Conservation (phyloP, 1,284 basidiomycete species). For the Kalmanozyma brasiliensis region DNA sequence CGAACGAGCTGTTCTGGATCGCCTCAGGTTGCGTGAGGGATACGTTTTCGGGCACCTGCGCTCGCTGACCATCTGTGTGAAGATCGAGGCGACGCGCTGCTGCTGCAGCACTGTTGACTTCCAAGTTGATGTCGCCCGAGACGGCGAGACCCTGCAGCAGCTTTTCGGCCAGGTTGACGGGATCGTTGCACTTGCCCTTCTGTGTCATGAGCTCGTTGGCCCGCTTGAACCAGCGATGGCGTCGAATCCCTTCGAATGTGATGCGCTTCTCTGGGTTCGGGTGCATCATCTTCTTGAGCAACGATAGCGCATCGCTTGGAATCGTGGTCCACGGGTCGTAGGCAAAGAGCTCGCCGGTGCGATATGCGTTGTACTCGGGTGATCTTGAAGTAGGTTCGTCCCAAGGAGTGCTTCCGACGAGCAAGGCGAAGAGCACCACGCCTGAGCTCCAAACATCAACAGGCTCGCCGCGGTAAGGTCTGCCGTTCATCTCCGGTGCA, state of each 20-base stretch:
- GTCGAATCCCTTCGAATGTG: conserved; percentile 59
- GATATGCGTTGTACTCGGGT: conserved; percentile 81
- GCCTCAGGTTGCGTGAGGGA: conserved; percentile 66
- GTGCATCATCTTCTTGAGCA: conserved; percentile 63
- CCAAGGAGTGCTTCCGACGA: conserved; percentile 97
- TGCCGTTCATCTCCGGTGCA: conserved; percentile 77
- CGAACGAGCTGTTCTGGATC: conserved; percentile 47
- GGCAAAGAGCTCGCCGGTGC: conserved; percentile 76
- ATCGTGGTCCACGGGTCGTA: conserved; percentile 86
- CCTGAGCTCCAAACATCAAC: conserved; percentile 94
- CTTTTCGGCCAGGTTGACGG: conserved; percentile 64
- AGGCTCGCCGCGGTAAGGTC: conserved; percentile 86
- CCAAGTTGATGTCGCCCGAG: conserved; percentile 61
- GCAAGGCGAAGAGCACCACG: conserved; percentile 91
- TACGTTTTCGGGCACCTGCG: conserved; percentile 61
- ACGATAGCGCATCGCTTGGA: conserved; percentile 71
- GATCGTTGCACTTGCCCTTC: conserved; percentile 63
- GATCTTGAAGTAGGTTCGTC: conserved; percentile 86
- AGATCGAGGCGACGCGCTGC: conserved; percentile 48
- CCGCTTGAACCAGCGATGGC: conserved; percentile 65
- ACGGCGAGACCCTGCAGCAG: conserved; percentile 65
- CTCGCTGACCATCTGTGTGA: conserved; percentile 63
- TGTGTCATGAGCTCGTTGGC: conserved; percentile 56
- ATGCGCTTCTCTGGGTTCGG: conserved; percentile 56
- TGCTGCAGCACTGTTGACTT: conserved; percentile 23